A percentile compares a stretch with the other conserved stretches of the same genome.
Conservation (phyloP, 441 rosid species). For the Macaranga tanarius region DNA sequence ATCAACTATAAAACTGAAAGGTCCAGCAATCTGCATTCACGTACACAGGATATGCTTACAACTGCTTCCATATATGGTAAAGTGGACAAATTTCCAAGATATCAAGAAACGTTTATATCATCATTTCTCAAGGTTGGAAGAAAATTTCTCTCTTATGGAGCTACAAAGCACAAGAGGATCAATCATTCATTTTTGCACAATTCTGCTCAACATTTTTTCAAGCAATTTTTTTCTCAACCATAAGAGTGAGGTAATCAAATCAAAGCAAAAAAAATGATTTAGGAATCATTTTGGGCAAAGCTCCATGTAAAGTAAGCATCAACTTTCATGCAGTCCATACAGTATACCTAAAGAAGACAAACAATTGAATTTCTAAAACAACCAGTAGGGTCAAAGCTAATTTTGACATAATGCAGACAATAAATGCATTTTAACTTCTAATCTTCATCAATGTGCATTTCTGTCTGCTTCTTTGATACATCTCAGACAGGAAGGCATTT, state of each 20-base stretch:
- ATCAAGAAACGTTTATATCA: neutral
- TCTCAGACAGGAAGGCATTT: neutral
- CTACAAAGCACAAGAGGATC: no score
- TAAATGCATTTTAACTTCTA: neutral
- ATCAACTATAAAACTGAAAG: constrained; percentile 87
- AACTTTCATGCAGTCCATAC: no score
- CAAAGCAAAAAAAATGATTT: no score
- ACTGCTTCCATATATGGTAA: neutral
- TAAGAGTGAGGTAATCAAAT: no score
- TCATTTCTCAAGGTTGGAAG: neutral
- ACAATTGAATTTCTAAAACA: neutral
- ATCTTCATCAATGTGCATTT: neutral
- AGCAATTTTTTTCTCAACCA: no score
- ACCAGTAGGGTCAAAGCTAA: neutral
- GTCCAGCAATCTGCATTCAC: constrained; percentile 78
- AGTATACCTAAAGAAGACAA: no score
- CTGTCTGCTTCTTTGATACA: neutral
- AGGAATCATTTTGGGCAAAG: neutral
- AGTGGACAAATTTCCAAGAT: neutral
- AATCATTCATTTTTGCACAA: neutral
- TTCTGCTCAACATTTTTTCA: neutral
- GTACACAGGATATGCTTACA: neutral
- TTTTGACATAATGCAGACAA: neutral
- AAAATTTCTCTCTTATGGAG: neutral
- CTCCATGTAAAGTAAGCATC: neutral